Evolutionary conservation across 495 filamentous ascomycete genomes (phyloP).

Genomic region (Xylaria grammica): DNA sequence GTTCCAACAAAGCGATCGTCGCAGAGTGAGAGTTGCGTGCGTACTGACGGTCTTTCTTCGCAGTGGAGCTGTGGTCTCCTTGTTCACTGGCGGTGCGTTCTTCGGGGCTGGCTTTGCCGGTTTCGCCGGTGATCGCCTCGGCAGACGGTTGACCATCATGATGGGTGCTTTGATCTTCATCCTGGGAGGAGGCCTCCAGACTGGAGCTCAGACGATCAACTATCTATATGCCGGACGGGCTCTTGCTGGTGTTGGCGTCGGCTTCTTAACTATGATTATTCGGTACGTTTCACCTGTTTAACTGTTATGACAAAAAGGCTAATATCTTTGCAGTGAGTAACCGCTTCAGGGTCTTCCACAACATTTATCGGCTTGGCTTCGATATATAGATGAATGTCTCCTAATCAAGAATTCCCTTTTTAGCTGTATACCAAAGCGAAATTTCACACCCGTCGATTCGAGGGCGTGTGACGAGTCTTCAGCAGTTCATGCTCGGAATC

Average conservation of each 20-base stretch:
- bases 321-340: slow-evolving; percentile 5
- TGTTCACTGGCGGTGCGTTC: slow-evolving; percentile 71
- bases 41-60: slow-evolving; percentile 5
- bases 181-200: slow-evolving; percentile 48
- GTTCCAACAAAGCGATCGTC: too few relatives aligned
- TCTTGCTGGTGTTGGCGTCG: slow-evolving; percentile 52
- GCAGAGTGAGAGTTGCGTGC: too few relatives aligned
- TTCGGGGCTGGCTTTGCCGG: slow-evolving; percentile 60
- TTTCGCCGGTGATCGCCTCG: slow-evolving; percentile 47
- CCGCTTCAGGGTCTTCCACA: not conserved
- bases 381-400: slow-evolving; percentile 46
- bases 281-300: slow-evolving; percentile 24
- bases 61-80: slow-evolving; percentile 69
- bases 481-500: slow-evolving; percentile 67
- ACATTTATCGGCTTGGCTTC: slow-evolving; percentile 26
- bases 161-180: slow-evolving; percentile 46
- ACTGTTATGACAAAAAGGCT: not conserved
- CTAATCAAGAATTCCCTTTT: slow-evolving; percentile 46
- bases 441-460: slow-evolving; percentile 56
- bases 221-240: slow-evolving; percentile 46
- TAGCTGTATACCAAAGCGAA: slow-evolving; percentile 57
- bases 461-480: slow-evolving; percentile 60
- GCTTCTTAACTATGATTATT: slow-evolving; percentile 57
- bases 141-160: slow-evolving; percentile 50
- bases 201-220: slow-evolving; percentile 39